phyloP scores from a whole-genome alignment of 306 rosid species.

The Mimosa pudica region DNA sequence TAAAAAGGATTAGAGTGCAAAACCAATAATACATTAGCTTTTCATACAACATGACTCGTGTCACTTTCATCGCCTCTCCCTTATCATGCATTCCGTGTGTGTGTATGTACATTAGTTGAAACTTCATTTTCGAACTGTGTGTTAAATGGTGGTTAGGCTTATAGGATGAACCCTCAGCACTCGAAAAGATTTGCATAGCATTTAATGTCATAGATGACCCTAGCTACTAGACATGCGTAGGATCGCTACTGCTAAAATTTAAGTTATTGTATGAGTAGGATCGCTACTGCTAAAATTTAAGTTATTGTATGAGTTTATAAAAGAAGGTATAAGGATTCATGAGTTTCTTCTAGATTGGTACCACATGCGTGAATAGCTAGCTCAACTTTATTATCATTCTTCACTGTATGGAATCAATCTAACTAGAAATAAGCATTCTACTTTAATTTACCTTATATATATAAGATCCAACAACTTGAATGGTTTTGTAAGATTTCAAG shows the following conservation, averaged over 20 bases:
- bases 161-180: neutral
- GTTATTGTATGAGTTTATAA: neutral
- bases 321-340: neutral
- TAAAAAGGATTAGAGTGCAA: neutral
- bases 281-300: neutral
- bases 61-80: neutral
- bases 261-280: neutral
- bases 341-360: neutral
- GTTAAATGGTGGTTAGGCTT: neutral
- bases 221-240: too few species aligned
- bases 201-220: neutral
- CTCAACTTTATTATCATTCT: neutral
- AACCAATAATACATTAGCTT: neutral
- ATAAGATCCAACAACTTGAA: too few species aligned
- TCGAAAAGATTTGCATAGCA: neutral
- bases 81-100: neutral
- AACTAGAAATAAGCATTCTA: too few species aligned
- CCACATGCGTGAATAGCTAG: neutral
- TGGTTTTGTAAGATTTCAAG: too few species aligned
- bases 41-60: neutral
- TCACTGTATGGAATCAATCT: too few species aligned
- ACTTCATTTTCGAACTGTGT: neutral
- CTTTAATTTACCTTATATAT: too few species aligned
- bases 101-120: neutral
- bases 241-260: neutral